Base-by-base conservation (phyloP, 768 basidiomycete species). In the Boletellus ananas region DNA sequence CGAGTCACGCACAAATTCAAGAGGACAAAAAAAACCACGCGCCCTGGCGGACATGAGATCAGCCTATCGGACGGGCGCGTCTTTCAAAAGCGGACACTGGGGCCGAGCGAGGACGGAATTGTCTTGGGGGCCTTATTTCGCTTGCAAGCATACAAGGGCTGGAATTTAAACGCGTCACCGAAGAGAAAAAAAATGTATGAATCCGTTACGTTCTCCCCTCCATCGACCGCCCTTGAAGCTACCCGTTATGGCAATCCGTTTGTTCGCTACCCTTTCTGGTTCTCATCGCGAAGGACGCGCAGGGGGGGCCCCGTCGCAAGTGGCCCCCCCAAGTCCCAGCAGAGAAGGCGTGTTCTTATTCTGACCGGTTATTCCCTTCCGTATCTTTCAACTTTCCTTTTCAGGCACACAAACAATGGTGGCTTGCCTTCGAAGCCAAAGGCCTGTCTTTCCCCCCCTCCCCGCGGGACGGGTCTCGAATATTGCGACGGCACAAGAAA, bases 191-290 rank as follows among this genome's bases (percentile, higher is more conserved):
- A 47, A 39, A 56, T 47, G 50, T 39, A 58, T 61, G 51, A 58
- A 44, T 25, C 23, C 45, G 57, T 67, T 70, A 68, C 66, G 66
- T 68, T 57, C 58, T 25, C 23, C 23, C 23, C 23, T 6, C 23
- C 23, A 25, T 34, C 56, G 57, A 51, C 61, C 68, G 54, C 56
- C 66, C 66, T 68, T 68, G 68, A 68, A 68, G 67, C 64, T 68
- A 46, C 66, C 68, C 54, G 7, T 60, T 68, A 62, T 54, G 64
- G 66, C 52, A 70, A 70, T 66, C 49, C 66, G 66, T 68, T 68
- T 68, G 68, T 68, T 70, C 49, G 54, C 43, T 70, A 13, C 41
- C 66, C 64, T 55, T 70, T 68, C 60, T 56, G 66, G 60, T 50
- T 39, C 47, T 46, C 48, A 54, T 61, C 61, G 61, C 60, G 61